These are phyloP conservation scores for Entomortierella parvispora DNA, from an alignment of 192 early-diverging fungal species.

Conservation along the genomic window DNA sequence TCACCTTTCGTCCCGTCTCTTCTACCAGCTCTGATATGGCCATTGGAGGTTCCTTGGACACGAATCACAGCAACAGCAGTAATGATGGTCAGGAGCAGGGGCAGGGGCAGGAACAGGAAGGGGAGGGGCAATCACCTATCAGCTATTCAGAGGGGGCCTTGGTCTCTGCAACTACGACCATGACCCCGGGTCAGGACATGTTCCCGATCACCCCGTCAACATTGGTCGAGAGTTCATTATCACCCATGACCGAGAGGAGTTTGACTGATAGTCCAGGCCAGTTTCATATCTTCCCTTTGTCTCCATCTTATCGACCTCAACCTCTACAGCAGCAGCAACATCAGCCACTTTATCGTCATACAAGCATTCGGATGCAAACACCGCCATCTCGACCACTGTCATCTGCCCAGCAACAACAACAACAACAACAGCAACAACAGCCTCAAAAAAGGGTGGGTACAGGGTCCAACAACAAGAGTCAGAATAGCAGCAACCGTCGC, in stretches of 20 bases:
- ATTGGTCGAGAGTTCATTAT: slow-evolving; percentile 8
- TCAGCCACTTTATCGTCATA: background rate
- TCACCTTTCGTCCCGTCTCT: slow-evolving; percentile 20
- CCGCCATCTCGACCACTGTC: background rate
- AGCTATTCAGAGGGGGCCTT: background rate
- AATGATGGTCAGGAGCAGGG: slow-evolving; percentile 5
- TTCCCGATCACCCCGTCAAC: slow-evolving; percentile 39
- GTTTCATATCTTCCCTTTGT: slow-evolving; percentile 17
- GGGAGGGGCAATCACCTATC: background rate
- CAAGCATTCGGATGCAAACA: too few species aligned
- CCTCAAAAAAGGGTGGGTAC: background rate
- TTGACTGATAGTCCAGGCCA: background rate
- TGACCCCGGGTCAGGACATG: background rate
- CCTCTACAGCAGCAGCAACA: background rate
- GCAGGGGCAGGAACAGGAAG: too few species aligned
- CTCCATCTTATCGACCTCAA: background rate
- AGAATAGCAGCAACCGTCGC: background rate
- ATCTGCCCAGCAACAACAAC: background rate
- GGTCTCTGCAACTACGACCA: background rate
- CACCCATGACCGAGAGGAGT: background rate
- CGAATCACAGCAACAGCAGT: background rate
- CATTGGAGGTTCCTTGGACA: background rate
- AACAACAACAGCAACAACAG: background rate
- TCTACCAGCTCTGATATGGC: slow-evolving; percentile 4
- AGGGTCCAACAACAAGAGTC: background rate